Conservation (phyloP, 768 basidiomycete species). For the Leucocoprinus leucothites region DNA sequence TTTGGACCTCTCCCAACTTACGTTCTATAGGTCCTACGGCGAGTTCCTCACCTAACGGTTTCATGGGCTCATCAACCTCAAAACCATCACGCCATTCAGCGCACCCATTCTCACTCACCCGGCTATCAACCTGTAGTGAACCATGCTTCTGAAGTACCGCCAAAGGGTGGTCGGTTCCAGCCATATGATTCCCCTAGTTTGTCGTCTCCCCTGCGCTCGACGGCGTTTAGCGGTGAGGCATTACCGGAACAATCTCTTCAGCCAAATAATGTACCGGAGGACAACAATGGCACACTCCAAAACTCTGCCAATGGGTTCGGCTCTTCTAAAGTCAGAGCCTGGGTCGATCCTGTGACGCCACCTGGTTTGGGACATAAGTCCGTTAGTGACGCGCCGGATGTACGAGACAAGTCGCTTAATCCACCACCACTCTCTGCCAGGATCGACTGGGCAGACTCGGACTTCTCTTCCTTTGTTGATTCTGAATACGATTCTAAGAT, state of each 20-base stretch:
- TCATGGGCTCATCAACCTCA: slow-evolving; percentile 74
- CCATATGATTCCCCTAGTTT: neutral
- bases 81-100: neutral
- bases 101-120: neutral
- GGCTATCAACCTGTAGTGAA: neutral
- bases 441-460: slow-evolving; percentile 30
- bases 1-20: neutral
- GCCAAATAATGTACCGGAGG: neutral
- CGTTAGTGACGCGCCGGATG: neutral
- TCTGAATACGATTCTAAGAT: slow-evolving; percentile 20
- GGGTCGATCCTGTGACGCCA: slow-evolving; percentile 1
- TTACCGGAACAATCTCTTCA: neutral
- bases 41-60: slow-evolving; percentile 67
- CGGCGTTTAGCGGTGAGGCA: neutral
- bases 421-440: slow-evolving; percentile 9
- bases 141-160: neutral
- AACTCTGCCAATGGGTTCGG: neutral
- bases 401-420: neutral
- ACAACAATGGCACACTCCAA: neutral
- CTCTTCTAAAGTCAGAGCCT: neutral
- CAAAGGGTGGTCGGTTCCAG: slow-evolving; percentile 2
- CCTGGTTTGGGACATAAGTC: neutral
- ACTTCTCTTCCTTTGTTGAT: slow-evolving; percentile 35
- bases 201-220: neutral
- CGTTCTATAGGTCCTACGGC: slow-evolving; percentile 56